Conservation (phyloP, 2,329 filamentous ascomycete species). For the Purpureocillium lavendulum region DNA sequence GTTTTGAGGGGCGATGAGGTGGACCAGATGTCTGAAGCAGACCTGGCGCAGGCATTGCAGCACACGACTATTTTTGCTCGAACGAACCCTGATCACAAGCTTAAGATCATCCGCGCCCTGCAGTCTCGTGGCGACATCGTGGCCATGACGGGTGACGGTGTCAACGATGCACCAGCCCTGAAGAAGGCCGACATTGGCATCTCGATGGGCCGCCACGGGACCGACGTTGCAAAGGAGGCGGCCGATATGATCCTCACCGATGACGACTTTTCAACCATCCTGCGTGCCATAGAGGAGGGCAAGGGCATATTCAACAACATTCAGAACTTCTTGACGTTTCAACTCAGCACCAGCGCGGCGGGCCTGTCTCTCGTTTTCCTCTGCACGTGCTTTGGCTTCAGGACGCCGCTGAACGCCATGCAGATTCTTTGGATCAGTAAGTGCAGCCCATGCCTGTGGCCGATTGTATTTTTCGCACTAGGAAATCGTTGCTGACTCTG, state of each 20-base stretch:
- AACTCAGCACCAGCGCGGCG: slow-evolving; percentile 93
- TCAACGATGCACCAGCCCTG: slow-evolving; percentile 92
- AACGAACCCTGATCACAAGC: slow-evolving; percentile 94
- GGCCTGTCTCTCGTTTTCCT: slow-evolving; percentile 85
- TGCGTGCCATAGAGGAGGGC: slow-evolving; percentile 94
- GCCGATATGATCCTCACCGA: slow-evolving; percentile 91
- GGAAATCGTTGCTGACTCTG: too few relatives aligned
- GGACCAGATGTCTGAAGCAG: slow-evolving; percentile 81
- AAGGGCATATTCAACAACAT: slow-evolving; percentile 99
- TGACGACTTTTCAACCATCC: slow-evolving; percentile 84
- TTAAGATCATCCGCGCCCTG: slow-evolving; percentile 89
- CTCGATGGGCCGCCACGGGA: slow-evolving; percentile 90
- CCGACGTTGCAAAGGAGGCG: slow-evolving; percentile 93
- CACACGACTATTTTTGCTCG: slow-evolving; percentile 92
- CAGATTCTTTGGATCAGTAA: slow-evolving; percentile 99
- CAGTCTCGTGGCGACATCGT: slow-evolving; percentile 93
- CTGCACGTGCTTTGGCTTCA: slow-evolving; percentile 87
- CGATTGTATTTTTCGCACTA: too few relatives aligned
- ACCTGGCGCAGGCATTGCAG: slow-evolving; percentile 76
- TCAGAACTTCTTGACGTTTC: slow-evolving; percentile 97
- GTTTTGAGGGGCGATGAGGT: slow-evolving; percentile 86
- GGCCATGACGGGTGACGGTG: slow-evolving; percentile 97
- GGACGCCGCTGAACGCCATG: slow-evolving; percentile 96
- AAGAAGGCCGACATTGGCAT: slow-evolving; percentile 98
- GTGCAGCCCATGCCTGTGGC: slow-evolving; percentile 26